Conservation (phyloP, 129 eudicot genomes). For the Gnaphalium uliginosum region DNA sequence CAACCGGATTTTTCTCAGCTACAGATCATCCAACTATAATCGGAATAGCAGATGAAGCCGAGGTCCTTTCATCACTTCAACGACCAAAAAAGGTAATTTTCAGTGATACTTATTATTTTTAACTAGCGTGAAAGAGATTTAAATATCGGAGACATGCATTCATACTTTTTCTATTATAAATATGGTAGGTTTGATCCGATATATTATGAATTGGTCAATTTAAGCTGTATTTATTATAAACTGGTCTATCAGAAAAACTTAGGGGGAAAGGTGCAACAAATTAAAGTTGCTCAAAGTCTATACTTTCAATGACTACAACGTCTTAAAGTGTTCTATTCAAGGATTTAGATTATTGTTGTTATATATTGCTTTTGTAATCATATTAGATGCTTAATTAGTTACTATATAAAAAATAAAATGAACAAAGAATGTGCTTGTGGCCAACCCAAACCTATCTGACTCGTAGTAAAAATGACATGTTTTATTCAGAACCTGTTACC, state of each 20-base stretch:
- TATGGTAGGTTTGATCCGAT: neutral
- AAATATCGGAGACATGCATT: neutral
- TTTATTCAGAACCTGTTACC: neutral
- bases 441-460: neutral
- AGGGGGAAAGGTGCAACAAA: neutral
- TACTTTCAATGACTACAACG: neutral
- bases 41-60: conserved; percentile 98
- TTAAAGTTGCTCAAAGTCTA: neutral
- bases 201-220: neutral
- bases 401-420: neutral
- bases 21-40: conserved; percentile 84
- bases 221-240: neutral
- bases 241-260: neutral
- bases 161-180: neutral
- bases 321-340: neutral
- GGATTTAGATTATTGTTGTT: neutral
- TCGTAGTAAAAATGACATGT: neutral
- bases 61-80: conserved; percentile 96
- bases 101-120: neutral
- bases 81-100: conserved; percentile 82
- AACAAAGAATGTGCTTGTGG: neutral
- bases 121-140: neutral
- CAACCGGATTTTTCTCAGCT: conserved; percentile 58
- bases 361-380: neutral
- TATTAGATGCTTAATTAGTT: neutral